Conservation (phyloP, 345 rosid genomes). For the Brassica cretica region DNA sequence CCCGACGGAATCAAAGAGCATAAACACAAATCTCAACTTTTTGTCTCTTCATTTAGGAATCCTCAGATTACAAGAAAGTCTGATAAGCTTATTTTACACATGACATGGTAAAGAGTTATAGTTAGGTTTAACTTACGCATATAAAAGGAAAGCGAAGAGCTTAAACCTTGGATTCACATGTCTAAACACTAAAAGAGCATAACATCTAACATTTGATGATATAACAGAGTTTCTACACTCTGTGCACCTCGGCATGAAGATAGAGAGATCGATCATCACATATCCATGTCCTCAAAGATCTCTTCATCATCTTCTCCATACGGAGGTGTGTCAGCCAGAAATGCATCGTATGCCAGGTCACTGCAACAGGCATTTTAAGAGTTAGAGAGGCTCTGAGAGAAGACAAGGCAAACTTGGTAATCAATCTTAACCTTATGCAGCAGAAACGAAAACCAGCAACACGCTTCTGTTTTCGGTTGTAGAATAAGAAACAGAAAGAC, state of each 20-base stretch:
- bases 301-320: no score
- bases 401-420: neutral
- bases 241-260: no score
- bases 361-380: no score
- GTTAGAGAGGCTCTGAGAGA: no score
- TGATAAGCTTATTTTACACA: constrained; percentile 17
- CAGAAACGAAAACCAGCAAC: constrained; percentile 77
- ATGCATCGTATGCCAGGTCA: no score
- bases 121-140: constrained; percentile 26
- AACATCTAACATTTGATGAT: constrained; percentile 6
- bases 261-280: no score
- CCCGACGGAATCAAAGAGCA: neutral
- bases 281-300: no score
- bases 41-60: constrained; percentile 11
- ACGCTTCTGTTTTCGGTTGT: constrained; percentile 86
- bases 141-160: constrained; percentile 38
- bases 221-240: no score
- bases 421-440: constrained; percentile 67
- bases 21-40: constrained; percentile 13
- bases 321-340: no score
- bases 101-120: neutral
- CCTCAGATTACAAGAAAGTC: constrained; percentile 7
- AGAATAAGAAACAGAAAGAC: constrained; percentile 93
- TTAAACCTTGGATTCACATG: constrained; percentile 30
- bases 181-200: constrained; percentile 23